These are phyloP conservation scores for Magnaporthiopsis rhizophila DNA, from an alignment of 2,329 filamentous ascomycete genomes.

Conservation along the genomic window DNA sequence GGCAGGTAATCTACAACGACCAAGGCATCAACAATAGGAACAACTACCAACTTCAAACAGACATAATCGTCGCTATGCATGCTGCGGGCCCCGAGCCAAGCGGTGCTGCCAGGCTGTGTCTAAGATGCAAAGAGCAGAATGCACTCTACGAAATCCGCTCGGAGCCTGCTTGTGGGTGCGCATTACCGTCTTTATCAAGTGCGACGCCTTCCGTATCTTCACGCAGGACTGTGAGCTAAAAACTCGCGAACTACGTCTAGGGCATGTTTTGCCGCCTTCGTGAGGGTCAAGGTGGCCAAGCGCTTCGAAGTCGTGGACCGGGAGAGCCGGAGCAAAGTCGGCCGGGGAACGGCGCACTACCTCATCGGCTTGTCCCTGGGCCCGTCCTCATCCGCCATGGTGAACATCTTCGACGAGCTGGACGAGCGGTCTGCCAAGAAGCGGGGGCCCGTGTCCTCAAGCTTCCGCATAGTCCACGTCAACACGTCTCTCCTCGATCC, in stretches of 20 bases:
- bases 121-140: slow-evolving; percentile 7
- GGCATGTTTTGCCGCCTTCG: slow-evolving; percentile 70
- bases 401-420: slow-evolving; percentile 62
- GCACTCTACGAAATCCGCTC: slow-evolving; percentile 5
- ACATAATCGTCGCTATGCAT: background rate
- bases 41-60: background rate
- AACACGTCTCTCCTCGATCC: slow-evolving; percentile 21
- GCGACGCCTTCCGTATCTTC: background rate
- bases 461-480: slow-evolving; percentile 53
- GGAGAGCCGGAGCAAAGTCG: slow-evolving; percentile 30
- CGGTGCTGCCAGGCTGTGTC: slow-evolving; percentile 7
- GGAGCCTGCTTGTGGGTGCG: slow-evolving; percentile 9
- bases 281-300: slow-evolving; percentile 72
- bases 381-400: slow-evolving; percentile 66
- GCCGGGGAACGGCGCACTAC: slow-evolving; percentile 33
- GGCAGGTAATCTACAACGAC: background rate
- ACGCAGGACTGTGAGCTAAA: background rate
- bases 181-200: background rate
- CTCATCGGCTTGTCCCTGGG: slow-evolving; percentile 79
- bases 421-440: slow-evolving; percentile 35
- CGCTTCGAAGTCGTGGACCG: slow-evolving; percentile 49
- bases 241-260: slow-evolving; percentile 29
- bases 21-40: background rate
- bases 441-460: slow-evolving; percentile 16
- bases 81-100: background rate